Conservation (phyloP, 2,329 filamentous ascomycete genomes). For the Teratosphaeria gauchensis region DNA sequence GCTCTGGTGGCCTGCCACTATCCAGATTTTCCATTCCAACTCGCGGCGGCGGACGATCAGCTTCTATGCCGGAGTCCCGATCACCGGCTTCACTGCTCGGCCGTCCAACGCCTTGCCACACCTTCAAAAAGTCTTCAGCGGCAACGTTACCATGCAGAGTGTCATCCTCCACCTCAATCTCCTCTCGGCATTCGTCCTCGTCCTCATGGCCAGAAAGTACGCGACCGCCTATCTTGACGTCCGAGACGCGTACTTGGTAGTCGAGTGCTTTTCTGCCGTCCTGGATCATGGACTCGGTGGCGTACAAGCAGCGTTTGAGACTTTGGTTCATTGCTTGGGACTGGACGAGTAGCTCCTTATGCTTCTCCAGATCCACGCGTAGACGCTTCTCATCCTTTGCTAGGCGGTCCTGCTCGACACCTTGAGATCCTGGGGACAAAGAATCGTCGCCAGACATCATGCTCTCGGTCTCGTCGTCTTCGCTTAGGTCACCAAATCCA, state of each 20-base stretch:
- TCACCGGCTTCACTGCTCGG: slow-evolving; percentile 7
- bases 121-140: slow-evolving; percentile 19
- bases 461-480: slow-evolving; percentile 17
- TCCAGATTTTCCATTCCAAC: neutral
- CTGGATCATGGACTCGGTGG: slow-evolving; percentile 82
- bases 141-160: slow-evolving; percentile 7
- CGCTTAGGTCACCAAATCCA: slow-evolving; percentile 14
- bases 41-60: slow-evolving; percentile 3
- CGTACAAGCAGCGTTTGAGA: slow-evolving; percentile 76
- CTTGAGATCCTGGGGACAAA: slow-evolving; percentile 29
- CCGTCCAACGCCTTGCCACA: slow-evolving; percentile 9
- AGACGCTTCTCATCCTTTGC: slow-evolving; percentile 71
- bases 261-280: slow-evolving; percentile 81
- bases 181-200: slow-evolving; percentile 10
- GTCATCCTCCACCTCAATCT: slow-evolving; percentile 18
- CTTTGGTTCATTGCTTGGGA: slow-evolving; percentile 94
- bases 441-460: slow-evolving; percentile 10
- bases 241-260: slow-evolving; percentile 68
- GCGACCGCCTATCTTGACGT: slow-evolving; percentile 71
- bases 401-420: slow-evolving; percentile 44
- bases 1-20: slow-evolving; percentile 5
- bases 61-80: slow-evolving; percentile 13
- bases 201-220: slow-evolving; percentile 56
- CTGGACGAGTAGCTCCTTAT: slow-evolving; percentile 78
- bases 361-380: slow-evolving; percentile 75